Evolutionary conservation across 2,329 filamentous ascomycete genomes (phyloP).

Genomic region (Trichoderma asperellum): DNA sequence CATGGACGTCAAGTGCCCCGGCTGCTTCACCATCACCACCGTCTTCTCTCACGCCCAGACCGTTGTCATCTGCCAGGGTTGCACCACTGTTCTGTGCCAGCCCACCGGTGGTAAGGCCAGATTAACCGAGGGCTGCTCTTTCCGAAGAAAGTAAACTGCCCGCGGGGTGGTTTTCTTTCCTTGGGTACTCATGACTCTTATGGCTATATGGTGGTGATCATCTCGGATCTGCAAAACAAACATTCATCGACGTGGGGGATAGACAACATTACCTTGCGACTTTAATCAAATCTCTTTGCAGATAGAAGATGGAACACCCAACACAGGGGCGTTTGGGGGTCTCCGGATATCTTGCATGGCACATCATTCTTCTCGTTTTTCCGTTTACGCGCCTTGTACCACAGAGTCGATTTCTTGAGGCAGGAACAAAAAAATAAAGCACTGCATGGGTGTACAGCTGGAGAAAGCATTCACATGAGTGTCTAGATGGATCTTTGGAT

Average conservation of each 20-base stretch:
- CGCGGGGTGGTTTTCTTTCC: conserved; percentile 51
- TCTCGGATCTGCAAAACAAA: conserved; percentile 63
- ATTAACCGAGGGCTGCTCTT: conserved; percentile 99
- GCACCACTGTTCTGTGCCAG: conserved; percentile 99
- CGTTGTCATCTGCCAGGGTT: conserved; percentile 99
- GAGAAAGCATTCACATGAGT: conserved; percentile 63
- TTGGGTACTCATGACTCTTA: conserved; percentile 55
- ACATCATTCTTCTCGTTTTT: conserved; percentile 55
- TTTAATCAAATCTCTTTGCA: conserved; percentile 57
- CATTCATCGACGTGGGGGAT: conserved; percentile 54
- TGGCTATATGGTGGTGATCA: conserved; percentile 56
- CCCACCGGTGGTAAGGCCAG: conserved; percentile 99
- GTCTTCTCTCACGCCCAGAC: conserved; percentile 99
- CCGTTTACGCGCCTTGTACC: conserved; percentile 50
- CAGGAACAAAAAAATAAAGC: conserved; percentile 44
- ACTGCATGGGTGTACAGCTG: conserved; percentile 62
- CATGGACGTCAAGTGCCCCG: conserved; percentile 99
- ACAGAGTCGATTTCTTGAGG: conserved; percentile 50
- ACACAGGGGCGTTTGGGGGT: conserved; percentile 74
- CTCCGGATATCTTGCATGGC: conserved; percentile 81
- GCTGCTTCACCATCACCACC: conserved; percentile 99
- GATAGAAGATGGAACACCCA: conserved; percentile 73
- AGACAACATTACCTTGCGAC: conserved; percentile 52
- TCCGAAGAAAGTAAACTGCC: conserved; percentile 96
- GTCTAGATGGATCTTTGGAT: conserved; percentile 46